Evolutionary conservation across 2,329 filamentous ascomycete species (phyloP), one percentile per base, ranked within the genome.

Genomic region (Tolypocladium ovalisporum): DNA sequence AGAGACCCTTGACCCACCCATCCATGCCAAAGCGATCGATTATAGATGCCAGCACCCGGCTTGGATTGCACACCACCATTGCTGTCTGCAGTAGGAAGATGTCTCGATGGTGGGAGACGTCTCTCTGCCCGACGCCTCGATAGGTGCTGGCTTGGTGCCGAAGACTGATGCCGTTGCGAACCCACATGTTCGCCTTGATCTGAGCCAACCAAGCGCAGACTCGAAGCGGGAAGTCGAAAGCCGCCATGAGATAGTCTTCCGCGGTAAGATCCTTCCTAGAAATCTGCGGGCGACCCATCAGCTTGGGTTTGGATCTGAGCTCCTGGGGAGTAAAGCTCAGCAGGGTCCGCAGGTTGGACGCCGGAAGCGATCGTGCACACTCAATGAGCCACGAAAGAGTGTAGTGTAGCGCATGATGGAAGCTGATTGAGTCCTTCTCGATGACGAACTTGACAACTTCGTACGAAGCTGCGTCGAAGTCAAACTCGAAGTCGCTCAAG

Each of bases 151-250:
- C 94, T 72, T 99, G 94, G 70, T 99, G 94, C 42, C 93, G 85
- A 55, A 99, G 81, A 65, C 93, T 97, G 67, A 99, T 90, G 2
- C 94, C 94, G 68, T 99, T 99, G 57, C 94, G 86, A 61, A 99
- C 93, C 94, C 95, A 99, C 86, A 97, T 96, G 55, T 91, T 90
- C 22, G 93, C 91, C 71, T 96, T 96, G 85, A 99, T 97, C 75
- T 99, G 95, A 7, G 94, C 89, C 36, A 99, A 78, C 94, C 94
- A 99, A 24, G 90, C 91, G 69, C 91, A 97, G 0, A 97, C 92
- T 55, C 95, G 83, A 4, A 99, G 78, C 0, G 95, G 93, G 65
- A 90, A 96, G 70, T 99, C 94, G 66, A 99, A 96, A 55, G 91
- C 84, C 2, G 89, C 87, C 70, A 96, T 85, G 27, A 96, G 77